A percentile compares a stretch with the other conserved stretches of the same genome.
Evolutionary conservation across 352 stramenopile species (phyloP).

Genomic region (Pythium rhizo-oryzae): DNA sequence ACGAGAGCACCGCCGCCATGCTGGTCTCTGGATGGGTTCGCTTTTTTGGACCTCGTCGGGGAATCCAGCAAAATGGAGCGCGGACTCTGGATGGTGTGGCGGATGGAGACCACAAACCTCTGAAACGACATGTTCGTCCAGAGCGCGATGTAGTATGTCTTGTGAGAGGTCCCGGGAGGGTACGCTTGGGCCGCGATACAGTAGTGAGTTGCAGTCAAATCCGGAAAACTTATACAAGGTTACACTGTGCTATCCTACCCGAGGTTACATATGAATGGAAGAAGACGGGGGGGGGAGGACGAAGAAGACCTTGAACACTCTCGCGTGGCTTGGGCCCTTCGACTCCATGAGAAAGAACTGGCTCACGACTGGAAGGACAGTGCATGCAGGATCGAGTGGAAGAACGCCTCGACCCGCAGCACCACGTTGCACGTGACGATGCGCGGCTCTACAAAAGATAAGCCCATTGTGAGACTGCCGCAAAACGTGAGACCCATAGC

Average conservation of each 20-base stretch:
- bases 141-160: constrained; percentile 2
- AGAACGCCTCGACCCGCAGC: constrained; percentile 17
- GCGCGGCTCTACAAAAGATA: constrained; percentile 2
- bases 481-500: no score
- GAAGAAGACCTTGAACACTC: background rate
- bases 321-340: background rate
- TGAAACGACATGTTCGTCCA: background rate
- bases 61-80: background rate
- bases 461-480: background rate
- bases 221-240: constrained; percentile 20
- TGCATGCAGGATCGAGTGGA: constrained; percentile 7
- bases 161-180: background rate
- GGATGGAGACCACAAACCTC: constrained; percentile 11
- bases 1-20: constrained; percentile 45
- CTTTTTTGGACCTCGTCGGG: background rate
- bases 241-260: constrained; percentile 28
- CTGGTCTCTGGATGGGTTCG: constrained; percentile 14
- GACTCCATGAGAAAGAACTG: background rate
- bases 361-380: constrained; percentile 13
- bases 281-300: background rate
- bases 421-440: constrained; percentile 20
- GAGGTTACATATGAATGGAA: constrained; percentile 21
- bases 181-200: background rate
- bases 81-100: constrained; percentile 3
- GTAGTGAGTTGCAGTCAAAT: constrained; percentile 19